Percentiles rank a stretch among this genome's conserved stretches.
These are phyloP conservation scores for Phytophthora lateralis DNA, from an alignment of 352 stramenopile species.

Conservation along the genomic window DNA sequence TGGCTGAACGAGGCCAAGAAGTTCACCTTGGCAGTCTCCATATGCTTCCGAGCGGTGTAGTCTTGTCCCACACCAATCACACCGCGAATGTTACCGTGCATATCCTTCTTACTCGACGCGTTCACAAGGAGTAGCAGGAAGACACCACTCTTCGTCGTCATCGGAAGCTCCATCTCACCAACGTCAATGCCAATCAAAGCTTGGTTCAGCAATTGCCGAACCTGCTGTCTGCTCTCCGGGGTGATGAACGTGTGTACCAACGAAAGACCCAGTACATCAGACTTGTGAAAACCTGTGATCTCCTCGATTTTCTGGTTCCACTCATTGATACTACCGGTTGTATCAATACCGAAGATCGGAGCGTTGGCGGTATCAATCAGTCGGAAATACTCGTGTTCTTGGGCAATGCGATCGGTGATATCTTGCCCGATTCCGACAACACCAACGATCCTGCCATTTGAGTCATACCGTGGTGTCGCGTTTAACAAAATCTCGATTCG, in stretches of 20 bases:
- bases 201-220: conserved; percentile 79
- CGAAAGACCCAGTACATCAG: conserved; percentile 66
- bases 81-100: conserved; percentile 91
- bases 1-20: conserved; percentile 89
- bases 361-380: conserved; percentile 79
- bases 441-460: conserved; percentile 67
- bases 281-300: conserved; percentile 84
- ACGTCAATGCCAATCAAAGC: conserved; percentile 85
- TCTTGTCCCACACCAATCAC: conserved; percentile 94
- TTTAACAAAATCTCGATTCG: conserved; percentile 58
- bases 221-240: conserved; percentile 65
- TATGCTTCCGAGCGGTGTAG: conserved; percentile 89
- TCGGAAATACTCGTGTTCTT: conserved; percentile 86
- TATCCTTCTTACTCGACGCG: conserved; percentile 89
- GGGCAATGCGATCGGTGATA: conserved; percentile 71
- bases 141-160: conserved; percentile 73
- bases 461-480: conserved; percentile 42
- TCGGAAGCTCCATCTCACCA: conserved; percentile 89
- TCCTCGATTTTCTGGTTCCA: conserved; percentile 90
- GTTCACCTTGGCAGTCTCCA: conserved; percentile 88
- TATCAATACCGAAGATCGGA: conserved; percentile 87
- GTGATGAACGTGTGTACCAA: conserved; percentile 85
- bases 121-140: conserved; percentile 83
- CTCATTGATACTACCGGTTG: conserved; percentile 81
- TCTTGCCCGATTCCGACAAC: conserved; percentile 74